These are phyloP conservation scores for Tulasnella sp. DNA, from an alignment of 768 basidiomycete genomes.

Conservation along the genomic window DNA sequence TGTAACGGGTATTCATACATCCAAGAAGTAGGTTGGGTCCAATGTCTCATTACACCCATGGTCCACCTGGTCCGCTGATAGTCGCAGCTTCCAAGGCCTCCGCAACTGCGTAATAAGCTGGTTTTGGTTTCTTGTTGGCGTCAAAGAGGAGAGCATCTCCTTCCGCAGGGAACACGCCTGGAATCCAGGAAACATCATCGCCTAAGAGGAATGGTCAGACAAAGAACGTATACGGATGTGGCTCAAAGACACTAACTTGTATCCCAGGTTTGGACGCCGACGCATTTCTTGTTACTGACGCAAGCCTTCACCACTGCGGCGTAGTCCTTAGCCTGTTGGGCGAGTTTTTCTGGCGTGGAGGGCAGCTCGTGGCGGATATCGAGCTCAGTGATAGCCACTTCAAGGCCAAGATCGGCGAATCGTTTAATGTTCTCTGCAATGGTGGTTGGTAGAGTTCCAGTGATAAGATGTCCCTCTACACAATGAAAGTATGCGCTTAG, in stretches of 20 bases:
- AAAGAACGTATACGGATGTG: not conserved
- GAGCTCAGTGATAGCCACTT: slow-evolving; percentile 16
- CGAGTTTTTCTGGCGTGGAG: not conserved
- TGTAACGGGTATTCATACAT: too few relatives aligned
- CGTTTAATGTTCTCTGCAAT: slow-evolving; percentile 21
- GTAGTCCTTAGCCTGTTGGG: slow-evolving; percentile 5
- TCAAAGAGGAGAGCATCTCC: not conserved
- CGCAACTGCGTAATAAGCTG: not conserved
- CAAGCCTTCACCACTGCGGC: not conserved
- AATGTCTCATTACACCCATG: too few relatives aligned
- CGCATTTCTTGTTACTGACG: not conserved
- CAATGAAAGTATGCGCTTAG: not conserved
- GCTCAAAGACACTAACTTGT: not conserved
- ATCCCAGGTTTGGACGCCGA: not conserved
- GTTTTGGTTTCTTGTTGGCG: not conserved
- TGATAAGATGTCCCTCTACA: slow-evolving; percentile 2
- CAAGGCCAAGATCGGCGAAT: slow-evolving; percentile 40
- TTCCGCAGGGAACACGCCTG: slow-evolving; percentile 24
- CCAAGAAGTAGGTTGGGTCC: too few relatives aligned
- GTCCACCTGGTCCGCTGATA: too few relatives aligned
- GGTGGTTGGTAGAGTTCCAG: not conserved
- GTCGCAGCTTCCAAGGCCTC: not conserved
- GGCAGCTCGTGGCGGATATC: slow-evolving; percentile 8
- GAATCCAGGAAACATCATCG: slow-evolving; percentile 31
- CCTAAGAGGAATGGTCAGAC: not conserved